Evolutionary conservation across 2,329 filamentous ascomycete genomes (phyloP), one percentile per base, ranked within the genome.

Genomic region (Verticillium longisporum): DNA sequence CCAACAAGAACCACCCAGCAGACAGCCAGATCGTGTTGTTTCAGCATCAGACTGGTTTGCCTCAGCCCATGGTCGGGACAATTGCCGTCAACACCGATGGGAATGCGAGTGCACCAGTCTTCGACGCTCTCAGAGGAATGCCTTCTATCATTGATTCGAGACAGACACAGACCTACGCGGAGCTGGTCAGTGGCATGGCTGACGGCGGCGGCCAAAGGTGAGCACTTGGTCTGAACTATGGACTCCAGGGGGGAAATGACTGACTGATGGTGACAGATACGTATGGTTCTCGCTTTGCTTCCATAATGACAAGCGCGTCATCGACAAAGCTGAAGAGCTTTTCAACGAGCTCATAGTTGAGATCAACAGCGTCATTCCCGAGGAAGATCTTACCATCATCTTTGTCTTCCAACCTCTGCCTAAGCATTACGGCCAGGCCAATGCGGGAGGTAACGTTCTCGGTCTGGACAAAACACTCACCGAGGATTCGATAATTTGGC

Each of bases 361-460:
- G n/a, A 11, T 59, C 14, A 31, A 21, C 14, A 56, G 38, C 6
- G 45, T 53, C 1, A 38, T 58, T 21, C 56, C 36, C 37, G 4
- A 38, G 18, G 57, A 56, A n/a, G 57, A 41, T 0, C 61, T 63
- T 10, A 64, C 64, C 4, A 59, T 65, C 38, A 58, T 62, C 11
- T 68, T 66, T 18, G 63, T 61, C 18, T 59, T 61, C 38, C 62
- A 61, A 32, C 60, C 62, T 3, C 50, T 63, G 0, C 57, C 61
- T 4, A 62, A 67, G 54, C 58, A 58, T 54, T 57, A 60, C 21
- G 58, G 45, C 31, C n/a, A 55, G 18, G n/a, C 21, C n/a, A 36
- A 36, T 13, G n/a, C 18, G n/a, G 62, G 64, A 21, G 60, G 37
- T 5, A 62, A 59, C 61, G 36, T 62, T 14, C 53, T 62, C 3